A percentile compares a stretch with the other conserved stretches of the same genome.
Conservation (phyloP, 2,329 filamentous ascomycete species). For the Fusarium transvaalense region DNA sequence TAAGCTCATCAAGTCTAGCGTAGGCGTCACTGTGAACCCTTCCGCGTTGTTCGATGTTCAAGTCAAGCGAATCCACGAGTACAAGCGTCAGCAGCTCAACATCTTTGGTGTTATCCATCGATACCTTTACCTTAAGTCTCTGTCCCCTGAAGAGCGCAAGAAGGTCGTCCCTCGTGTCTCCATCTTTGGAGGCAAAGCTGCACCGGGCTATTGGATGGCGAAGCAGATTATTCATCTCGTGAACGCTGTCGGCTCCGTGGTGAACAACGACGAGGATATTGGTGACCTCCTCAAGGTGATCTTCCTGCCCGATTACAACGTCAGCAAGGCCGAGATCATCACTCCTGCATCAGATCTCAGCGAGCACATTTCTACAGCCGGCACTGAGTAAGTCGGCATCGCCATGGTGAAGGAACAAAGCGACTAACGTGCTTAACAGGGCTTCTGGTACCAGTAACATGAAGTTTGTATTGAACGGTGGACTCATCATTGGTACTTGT, state of each 20-base stretch:
- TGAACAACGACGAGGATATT: constrained; percentile 93
- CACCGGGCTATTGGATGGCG: constrained; percentile 99
- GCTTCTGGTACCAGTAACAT: constrained; percentile 94
- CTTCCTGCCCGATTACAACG: constrained; percentile 98
- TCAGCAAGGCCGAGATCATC: constrained; percentile 99
- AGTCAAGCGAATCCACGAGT: constrained; percentile 99
- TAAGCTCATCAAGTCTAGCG: constrained; percentile 87
- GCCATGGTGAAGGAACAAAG: neutral
- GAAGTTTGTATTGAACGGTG: constrained; percentile 99
- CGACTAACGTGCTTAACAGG: constrained; percentile 44
- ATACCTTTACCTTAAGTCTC: constrained; percentile 88
- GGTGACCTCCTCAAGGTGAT: constrained; percentile 96
- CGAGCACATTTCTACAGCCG: constrained; percentile 98
- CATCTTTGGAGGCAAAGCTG: constrained; percentile 98
- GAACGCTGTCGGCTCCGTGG: constrained; percentile 88
- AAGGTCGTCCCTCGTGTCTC: constrained; percentile 89
- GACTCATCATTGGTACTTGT: constrained; percentile 96
- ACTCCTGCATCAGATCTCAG: constrained; percentile 94
- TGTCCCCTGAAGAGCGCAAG: constrained; percentile 86
- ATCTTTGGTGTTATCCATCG: constrained; percentile 98
- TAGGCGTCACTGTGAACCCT: constrained; percentile 86
- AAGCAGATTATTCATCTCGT: constrained; percentile 98
- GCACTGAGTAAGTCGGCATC: constrained; percentile 76
- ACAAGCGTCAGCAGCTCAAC: constrained; percentile 99
- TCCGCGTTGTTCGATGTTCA: constrained; percentile 94